Evolutionary conservation across 2,329 filamentous ascomycete genomes (phyloP), one percentile per base, ranked within the genome.

Genomic region (Cryphonectria naterciae): DNA sequence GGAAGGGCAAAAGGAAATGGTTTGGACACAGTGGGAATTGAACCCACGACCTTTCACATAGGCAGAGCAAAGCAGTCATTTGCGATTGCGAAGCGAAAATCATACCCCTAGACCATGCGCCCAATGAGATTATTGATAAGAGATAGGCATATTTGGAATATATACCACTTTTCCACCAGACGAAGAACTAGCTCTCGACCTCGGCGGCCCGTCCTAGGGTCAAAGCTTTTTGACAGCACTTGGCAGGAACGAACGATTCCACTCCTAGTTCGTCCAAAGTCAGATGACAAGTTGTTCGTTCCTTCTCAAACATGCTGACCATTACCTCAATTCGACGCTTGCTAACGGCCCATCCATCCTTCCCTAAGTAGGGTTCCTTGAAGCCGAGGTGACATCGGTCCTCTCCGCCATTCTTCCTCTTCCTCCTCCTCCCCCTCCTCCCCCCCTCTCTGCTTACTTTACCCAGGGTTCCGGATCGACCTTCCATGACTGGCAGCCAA

Each of bases 51-150:
- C 54, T 17, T 58, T 58, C 54, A 58, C 54, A 32, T 32, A 58
- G 54, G 54, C 54, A 58, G 25, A 58, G 54, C 54, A 58, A 58
- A 32, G 54, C 25, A 58, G 25, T 19, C 15, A 17, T 49, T 49
- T 49, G 54, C 54, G 28, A 32, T 32, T 58, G 54, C 54, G 54
- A 58, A 58, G 54, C 54, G 54, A 58, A 58, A 32, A 58, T 58
- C 54, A 58, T 58, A 58, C 54, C 54, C 54, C 54, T 58, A 58
- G 54, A 58, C 54, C 54, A 58, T 58, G 54, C 25, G 54, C 54
- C 54, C 54, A 49, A 11, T 35, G 4, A 58, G 25, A 56, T 7
- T 6, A 2, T 17, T 28, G 52, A 49, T 49, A 49, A 49, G 0
- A 39, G 8, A 39, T 13, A 3, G 8, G 37, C 10, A 39, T 13